Evolutionary conservation across 2,329 filamentous ascomycete species (phyloP), one percentile per base, ranked within the genome.

Genomic region (Emergomyces africanus): DNA sequence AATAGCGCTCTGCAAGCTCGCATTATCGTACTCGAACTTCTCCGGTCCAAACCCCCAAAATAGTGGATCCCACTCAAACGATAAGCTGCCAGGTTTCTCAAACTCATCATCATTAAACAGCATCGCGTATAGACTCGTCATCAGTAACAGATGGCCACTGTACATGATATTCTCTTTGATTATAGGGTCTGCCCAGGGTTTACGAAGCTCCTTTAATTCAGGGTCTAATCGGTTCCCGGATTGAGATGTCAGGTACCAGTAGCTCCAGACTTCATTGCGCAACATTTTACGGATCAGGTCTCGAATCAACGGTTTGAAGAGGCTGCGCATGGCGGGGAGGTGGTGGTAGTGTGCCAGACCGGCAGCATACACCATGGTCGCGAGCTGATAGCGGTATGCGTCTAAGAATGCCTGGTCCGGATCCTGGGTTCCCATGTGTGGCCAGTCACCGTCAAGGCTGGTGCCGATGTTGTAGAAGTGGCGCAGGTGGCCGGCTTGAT

Each of bases 221-320:
- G 41, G 75, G 59, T 77, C 71, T 1, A 70, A 62, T 1, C 55
- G 30, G 3, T 63, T 68, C 0, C 74, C 74, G 1, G 68, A 67
- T 28, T 71, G 70, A 30, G 66, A 70, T 2, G 72, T 72, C n/a
- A 68, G 63, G 62, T 72, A 77, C 75, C 74, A 77, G 61, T 77
- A 76, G 1, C 68, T 69, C 73, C 74, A 77, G 1, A 77, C 74
- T 15, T 74, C 71, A 5, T 68, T 65, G 10, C 66, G 66, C n/a
- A 77, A 63, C 74, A 77, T 76, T 63, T 75, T 77, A 28, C 68
- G 64, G 53, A 77, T 77, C 5, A 74, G 60, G 20, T 65, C 64
- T 2, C 67, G 65, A 18, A 75, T 60, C 0, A 77, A 64, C 0
- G 61, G 59, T 59, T 73, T 72, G 66, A 72, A 73, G 1, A 69